phyloP scores from a whole-genome alignment of 768 basidiomycete genomes.

The Mycena galericulata region DNA sequence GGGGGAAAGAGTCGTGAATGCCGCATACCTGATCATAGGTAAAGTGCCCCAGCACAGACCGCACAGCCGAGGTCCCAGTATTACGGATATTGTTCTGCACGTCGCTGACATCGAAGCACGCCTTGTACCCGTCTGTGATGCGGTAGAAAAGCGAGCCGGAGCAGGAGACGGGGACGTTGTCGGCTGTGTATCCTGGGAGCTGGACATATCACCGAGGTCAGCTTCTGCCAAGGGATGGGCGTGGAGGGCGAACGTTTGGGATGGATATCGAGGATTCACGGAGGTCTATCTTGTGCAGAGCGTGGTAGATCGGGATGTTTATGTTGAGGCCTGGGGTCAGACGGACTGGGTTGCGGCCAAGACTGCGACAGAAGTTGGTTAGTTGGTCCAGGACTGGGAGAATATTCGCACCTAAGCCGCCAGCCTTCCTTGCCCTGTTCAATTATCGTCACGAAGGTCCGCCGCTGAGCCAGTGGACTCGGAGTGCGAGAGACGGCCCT shows the following conservation, averaged over 20 bases:
- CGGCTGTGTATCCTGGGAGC: constrained; percentile 50
- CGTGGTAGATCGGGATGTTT: constrained; percentile 59
- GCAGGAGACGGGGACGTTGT: constrained; percentile 61
- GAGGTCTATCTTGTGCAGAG: constrained; percentile 57
- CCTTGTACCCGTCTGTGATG: constrained; percentile 63
- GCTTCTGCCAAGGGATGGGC: not conserved
- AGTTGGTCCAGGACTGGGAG: not conserved
- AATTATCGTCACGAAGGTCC: constrained; percentile 61
- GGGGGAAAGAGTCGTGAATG: not conserved
- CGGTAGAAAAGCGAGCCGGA: constrained; percentile 69
- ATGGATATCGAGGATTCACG: constrained; percentile 61
- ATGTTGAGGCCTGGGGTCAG: constrained; percentile 60
- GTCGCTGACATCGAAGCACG: constrained; percentile 64
- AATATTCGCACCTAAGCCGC: constrained; percentile 53
- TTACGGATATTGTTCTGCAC: constrained; percentile 62
- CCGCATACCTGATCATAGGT: constrained; percentile 56
- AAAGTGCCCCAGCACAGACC: constrained; percentile 65
- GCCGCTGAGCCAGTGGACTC: constrained; percentile 21
- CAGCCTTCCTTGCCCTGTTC: constrained; percentile 66
- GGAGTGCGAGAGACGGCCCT: constrained; percentile 21
- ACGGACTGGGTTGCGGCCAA: constrained; percentile 59
- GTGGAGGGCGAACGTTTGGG: constrained; percentile 48
- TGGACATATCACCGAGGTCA: constrained; percentile 25
- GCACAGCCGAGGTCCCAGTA: constrained; percentile 65
- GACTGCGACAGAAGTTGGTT: constrained; percentile 38